A percentile compares a stretch with the other conserved stretches of the same genome.
Conservation (phyloP, 192 early-diverging fungal species). For the Jimgerdemannia flammicorona region DNA sequence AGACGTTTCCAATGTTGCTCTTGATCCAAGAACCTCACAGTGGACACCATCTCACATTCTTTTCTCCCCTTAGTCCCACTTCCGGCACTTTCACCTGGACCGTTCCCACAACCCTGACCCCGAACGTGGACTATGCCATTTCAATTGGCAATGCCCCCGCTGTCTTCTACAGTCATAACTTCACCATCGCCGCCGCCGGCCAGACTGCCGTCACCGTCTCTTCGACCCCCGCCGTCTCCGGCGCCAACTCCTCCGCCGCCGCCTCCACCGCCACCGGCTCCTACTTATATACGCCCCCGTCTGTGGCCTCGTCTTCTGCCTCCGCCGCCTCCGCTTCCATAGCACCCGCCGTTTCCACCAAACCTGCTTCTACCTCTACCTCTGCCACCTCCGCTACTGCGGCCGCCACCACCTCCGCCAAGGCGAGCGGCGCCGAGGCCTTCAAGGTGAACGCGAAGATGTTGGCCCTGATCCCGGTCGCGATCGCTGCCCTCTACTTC, state of each 20-base stretch:
- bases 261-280: not conserved
- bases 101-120: not conserved
- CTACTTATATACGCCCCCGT: no score
- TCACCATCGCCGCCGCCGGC: not conserved
- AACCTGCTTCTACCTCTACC: not conserved
- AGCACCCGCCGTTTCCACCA: not conserved
- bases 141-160: not conserved
- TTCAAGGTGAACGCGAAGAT: no score
- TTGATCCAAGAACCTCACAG: no score
- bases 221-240: not conserved
- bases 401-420: not conserved
- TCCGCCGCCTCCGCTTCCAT: not conserved
- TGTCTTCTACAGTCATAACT: not conserved
- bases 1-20: no score
- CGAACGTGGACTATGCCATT: not conserved
- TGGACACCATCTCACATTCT: no score
- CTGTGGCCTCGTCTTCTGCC: not conserved
- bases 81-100: no score
- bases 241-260: not conserved
- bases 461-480: no score
- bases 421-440: no score
- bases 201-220: not conserved
- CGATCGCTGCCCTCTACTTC: no score
- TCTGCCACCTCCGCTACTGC: no score
- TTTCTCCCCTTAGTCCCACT: no score